Evolutionary conservation across 2,329 filamentous ascomycete genomes (phyloP).

Genomic region (Colletotrichum endophyticum): DNA sequence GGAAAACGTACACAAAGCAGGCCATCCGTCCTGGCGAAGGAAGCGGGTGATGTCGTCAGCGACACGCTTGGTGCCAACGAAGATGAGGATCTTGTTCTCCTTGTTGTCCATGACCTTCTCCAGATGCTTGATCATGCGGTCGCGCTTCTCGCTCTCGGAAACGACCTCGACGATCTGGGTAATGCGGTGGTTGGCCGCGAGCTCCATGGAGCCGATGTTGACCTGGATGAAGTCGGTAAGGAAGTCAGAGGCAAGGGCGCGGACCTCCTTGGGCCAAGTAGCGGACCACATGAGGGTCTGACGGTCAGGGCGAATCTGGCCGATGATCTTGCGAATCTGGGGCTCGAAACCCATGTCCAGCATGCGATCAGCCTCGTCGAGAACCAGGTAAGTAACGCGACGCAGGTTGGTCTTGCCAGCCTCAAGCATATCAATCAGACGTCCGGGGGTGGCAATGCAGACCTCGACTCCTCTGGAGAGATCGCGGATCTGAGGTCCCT

Average conservation of each 20-base stretch:
- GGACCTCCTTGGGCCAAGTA: constrained; percentile 98
- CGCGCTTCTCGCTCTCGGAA: constrained; percentile 95
- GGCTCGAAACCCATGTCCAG: constrained; percentile 99
- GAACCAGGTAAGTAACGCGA: constrained; percentile 95
- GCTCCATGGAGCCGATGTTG: constrained; percentile 95
- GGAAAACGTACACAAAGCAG: constrained; percentile 81
- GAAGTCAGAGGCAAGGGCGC: constrained; percentile 88
- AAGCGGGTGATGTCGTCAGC: constrained; percentile 98
- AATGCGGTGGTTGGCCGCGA: constrained; percentile 96
- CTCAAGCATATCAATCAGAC: constrained; percentile 98
- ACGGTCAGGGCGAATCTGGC: constrained; percentile 96
- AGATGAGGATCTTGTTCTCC: constrained; percentile 93
- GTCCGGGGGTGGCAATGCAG: constrained; percentile 96
- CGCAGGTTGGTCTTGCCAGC: constrained; percentile 97
- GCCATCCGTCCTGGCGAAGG: constrained; percentile 97
- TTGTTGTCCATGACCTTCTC: constrained; percentile 98
- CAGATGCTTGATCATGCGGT: constrained; percentile 95
- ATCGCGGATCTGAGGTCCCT: constrained; percentile 95
- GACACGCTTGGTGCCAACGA: constrained; percentile 92
- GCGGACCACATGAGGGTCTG: constrained; percentile 99
- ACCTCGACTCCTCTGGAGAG: constrained; percentile 95
- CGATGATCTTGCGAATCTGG: constrained; percentile 98
- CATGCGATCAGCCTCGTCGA: constrained; percentile 99
- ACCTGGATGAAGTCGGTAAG: constrained; percentile 97
- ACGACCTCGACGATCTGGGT: constrained; percentile 98